These are phyloP conservation scores for Kodamaea leandrae DNA, from an alignment of 805 yeast genomes.

Conservation along the genomic window DNA sequence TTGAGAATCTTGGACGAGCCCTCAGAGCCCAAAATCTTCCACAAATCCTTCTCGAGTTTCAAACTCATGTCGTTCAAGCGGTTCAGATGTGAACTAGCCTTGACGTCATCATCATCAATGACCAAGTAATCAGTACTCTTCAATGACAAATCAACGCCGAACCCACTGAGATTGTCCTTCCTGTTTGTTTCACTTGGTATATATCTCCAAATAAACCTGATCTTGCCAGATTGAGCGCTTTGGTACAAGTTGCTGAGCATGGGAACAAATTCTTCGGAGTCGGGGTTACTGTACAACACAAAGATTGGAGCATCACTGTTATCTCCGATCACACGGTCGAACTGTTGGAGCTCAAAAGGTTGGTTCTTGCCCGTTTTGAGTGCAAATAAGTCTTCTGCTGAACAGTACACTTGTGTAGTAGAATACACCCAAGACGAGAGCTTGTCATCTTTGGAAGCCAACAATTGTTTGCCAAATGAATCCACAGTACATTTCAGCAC, in stretches of 20 bases:
- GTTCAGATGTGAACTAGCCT: slow-evolving; percentile 13
- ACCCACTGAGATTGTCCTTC: slow-evolving; percentile 46
- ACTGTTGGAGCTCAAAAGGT: slow-evolving; percentile 29
- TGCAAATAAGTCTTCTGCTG: slow-evolving; percentile 75
- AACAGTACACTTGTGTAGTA: slow-evolving; percentile 57
- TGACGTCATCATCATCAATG: slow-evolving; percentile 54
- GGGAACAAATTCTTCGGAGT: slow-evolving; percentile 46
- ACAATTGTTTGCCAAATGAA: slow-evolving; percentile 30
- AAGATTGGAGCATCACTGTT: slow-evolving; percentile 49
- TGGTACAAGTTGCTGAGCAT: slow-evolving; percentile 59
- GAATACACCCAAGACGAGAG: slow-evolving; percentile 48
- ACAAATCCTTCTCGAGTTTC: slow-evolving; percentile 18
- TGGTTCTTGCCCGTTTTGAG: slow-evolving; percentile 53
- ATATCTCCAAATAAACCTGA: slow-evolving; percentile 76
- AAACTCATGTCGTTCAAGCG: slow-evolving; percentile 10
- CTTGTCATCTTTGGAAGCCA: slow-evolving; percentile 16
- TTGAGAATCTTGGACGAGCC: slow-evolving; percentile 27
- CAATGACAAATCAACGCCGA: slow-evolving; percentile 62
- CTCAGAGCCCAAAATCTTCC: slow-evolving; percentile 11
- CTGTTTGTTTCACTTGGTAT: slow-evolving; percentile 18
- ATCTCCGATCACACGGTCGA: slow-evolving; percentile 66
- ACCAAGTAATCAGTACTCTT: slow-evolving; percentile 68
- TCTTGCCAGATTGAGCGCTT: slow-evolving; percentile 60
- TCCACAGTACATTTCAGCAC: slow-evolving; percentile 25
- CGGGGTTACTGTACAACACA: slow-evolving; percentile 65